phyloP scores from a whole-genome alignment of 208 protist species.

The Strigomonas culicis region DNA sequence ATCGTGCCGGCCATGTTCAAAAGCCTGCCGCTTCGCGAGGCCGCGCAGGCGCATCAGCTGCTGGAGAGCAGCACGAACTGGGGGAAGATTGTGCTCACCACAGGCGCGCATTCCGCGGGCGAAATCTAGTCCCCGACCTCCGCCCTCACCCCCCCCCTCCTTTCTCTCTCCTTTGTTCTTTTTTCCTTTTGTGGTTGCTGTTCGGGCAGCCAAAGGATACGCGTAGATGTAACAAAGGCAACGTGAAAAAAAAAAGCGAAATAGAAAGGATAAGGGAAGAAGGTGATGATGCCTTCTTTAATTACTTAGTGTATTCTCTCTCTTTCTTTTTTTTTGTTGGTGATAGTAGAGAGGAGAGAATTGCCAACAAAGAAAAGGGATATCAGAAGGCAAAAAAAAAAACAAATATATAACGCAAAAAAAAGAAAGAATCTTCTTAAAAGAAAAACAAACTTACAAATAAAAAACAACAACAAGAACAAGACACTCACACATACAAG shows the following conservation, averaged over 20 bases:
- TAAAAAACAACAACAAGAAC: not conserved
- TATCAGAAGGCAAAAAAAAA: too few species aligned
- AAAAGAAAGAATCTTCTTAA: not conserved
- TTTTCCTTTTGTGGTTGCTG: not conserved
- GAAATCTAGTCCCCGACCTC: too few species aligned
- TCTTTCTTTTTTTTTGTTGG: conserved; percentile 10
- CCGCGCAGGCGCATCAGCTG: conserved; percentile 37
- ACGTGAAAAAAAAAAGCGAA: not conserved
- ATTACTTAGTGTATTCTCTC: conserved; percentile 4
- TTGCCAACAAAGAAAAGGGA: too few species aligned
- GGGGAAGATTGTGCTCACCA: conserved; percentile 64
- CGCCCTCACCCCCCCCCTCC: not conserved
- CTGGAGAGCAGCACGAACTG: conserved; percentile 43
- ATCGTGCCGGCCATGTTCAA: conserved; percentile 43
- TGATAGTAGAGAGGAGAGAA: too few species aligned
- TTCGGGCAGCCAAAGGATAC: too few species aligned
- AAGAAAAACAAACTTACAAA: not conserved
- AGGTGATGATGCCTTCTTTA: not conserved
- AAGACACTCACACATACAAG: conserved; percentile 3
- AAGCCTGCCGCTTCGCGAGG: conserved; percentile 57
- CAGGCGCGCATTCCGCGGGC: not conserved
- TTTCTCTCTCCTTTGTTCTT: conserved; percentile 1
- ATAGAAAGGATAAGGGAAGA: not conserved
- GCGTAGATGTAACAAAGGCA: too few species aligned
- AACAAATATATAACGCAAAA: not conserved